Evolutionary conservation across 1,284 basidiomycete genomes (phyloP).

Genomic region (Prillingera fragicola): DNA sequence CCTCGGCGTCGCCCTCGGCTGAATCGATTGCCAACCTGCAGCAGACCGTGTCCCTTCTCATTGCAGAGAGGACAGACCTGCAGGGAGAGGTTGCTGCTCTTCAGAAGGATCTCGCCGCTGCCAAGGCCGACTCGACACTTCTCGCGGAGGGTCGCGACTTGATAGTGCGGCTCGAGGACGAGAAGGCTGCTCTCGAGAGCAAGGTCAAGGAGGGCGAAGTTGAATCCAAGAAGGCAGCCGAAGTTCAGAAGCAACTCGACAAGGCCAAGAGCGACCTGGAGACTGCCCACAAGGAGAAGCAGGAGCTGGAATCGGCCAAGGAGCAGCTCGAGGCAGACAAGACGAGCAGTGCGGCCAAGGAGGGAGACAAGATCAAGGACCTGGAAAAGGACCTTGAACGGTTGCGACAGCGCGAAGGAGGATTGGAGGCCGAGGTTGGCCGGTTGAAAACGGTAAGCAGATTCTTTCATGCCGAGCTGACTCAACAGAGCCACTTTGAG

Average conservation of each 20-base stretch:
- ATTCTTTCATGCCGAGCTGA: neutral
- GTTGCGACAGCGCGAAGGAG: slow-evolving; percentile 39
- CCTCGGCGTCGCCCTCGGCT: neutral
- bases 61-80: slow-evolving; percentile 36
- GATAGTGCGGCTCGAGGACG: slow-evolving; percentile 30
- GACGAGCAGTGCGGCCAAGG: slow-evolving; percentile 6
- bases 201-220: slow-evolving; percentile 8
- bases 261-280: slow-evolving; percentile 17
- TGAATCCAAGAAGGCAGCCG: slow-evolving; percentile 12
- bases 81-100: slow-evolving; percentile 24
- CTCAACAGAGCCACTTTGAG: slow-evolving; percentile 26
- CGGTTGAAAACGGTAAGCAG: slow-evolving; percentile 41
- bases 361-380: slow-evolving; percentile 24
- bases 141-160: slow-evolving; percentile 31
- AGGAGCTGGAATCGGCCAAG: slow-evolving; percentile 11
- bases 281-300: slow-evolving; percentile 4
- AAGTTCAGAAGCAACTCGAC: slow-evolving; percentile 16
- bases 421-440: slow-evolving; percentile 42
- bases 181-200: slow-evolving; percentile 27
- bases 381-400: slow-evolving; percentile 40
- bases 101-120: slow-evolving; percentile 21
- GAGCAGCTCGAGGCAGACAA: slow-evolving; percentile 11
- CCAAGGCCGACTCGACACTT: slow-evolving; percentile 31
- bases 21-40: slow-evolving; percentile 22
- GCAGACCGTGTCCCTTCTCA: slow-evolving; percentile 38